Conservation (phyloP, 371 early-diverging fungal species). For the Apophysomyces elegans region DNA sequence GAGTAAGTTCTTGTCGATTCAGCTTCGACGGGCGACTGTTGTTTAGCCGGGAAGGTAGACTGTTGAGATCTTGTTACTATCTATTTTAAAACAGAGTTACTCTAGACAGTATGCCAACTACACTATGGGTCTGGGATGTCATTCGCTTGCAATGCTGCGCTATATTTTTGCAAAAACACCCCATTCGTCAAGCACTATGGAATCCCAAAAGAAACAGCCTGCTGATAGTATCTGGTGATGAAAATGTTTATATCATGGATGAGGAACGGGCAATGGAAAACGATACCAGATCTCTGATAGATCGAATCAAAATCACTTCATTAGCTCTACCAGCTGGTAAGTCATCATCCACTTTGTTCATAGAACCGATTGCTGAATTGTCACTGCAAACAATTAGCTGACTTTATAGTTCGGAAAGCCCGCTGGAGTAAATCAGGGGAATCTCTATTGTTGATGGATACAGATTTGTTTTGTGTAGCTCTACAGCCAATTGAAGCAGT, state of each 20-base stretch:
- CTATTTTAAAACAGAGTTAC: background rate
- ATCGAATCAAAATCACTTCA: slow-evolving; percentile 14
- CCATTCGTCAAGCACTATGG: slow-evolving; percentile 58
- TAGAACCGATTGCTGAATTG: background rate
- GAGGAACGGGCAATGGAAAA: slow-evolving; percentile 30
- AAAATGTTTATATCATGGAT: slow-evolving; percentile 41
- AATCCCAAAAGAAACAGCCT: slow-evolving; percentile 56
- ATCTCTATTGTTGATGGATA: slow-evolving; percentile 41
- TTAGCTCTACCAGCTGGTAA: slow-evolving; percentile 35
- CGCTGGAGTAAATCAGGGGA: slow-evolving; percentile 46
- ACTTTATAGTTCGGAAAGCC: slow-evolving; percentile 37
- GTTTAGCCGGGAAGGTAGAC: slow-evolving; percentile 50
- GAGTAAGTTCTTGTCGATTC: slow-evolving; percentile 63
- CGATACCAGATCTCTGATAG: slow-evolving; percentile 7
- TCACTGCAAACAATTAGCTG: slow-evolving; percentile 25
- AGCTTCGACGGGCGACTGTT: slow-evolving; percentile 60
- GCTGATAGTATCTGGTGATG: slow-evolving; percentile 56
- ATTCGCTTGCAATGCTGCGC: slow-evolving; percentile 38
- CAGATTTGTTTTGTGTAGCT: slow-evolving; percentile 41
- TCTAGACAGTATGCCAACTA: slow-evolving; percentile 65
- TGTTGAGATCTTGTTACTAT: slow-evolving; percentile 22
- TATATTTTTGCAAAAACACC: slow-evolving; percentile 51
- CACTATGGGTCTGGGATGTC: slow-evolving; percentile 70
- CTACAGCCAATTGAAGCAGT: background rate
- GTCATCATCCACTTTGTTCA: background rate